These are phyloP conservation scores for Chrysanthemum seticuspe DNA, from an alignment of 129 eudicot species.

Conservation along the genomic window DNA sequence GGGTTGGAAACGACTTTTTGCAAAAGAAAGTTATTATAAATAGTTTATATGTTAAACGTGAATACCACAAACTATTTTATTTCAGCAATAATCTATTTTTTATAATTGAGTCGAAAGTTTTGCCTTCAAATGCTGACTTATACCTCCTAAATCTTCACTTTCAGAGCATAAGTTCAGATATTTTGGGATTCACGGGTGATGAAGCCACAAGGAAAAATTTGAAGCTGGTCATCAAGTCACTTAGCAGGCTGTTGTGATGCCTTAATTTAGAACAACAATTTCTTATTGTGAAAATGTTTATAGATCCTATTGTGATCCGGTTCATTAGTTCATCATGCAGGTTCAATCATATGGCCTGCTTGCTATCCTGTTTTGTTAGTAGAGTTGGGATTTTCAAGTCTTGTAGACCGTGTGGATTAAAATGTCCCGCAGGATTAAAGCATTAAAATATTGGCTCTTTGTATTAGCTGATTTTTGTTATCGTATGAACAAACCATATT, in stretches of 20 bases:
- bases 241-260: constrained; percentile 66
- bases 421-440: constrained; percentile 19
- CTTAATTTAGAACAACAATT: constrained; percentile 10
- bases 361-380: constrained; percentile 31
- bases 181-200: constrained; percentile 84
- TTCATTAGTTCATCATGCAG: constrained; percentile 16
- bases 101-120: too few relatives aligned
- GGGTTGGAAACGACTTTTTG: too few relatives aligned
- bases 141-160: neutral
- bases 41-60: too few relatives aligned
- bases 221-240: constrained; percentile 75
- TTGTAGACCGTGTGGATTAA: constrained; percentile 4
- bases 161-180: constrained; percentile 86
- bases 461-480: constrained; percentile 18
- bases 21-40: too few relatives aligned
- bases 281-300: constrained; percentile 20
- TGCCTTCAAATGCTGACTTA: neutral
- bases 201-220: constrained; percentile 82
- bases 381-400: constrained; percentile 23
- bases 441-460: constrained; percentile 15
- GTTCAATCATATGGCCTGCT: neutral
- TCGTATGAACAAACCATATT: constrained; percentile 25
- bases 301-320: constrained; percentile 22
- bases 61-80: too few relatives aligned
- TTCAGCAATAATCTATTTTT: too few relatives aligned